Percentiles rank a stretch among this genome's conserved stretches.
phyloP scores from a whole-genome alignment of 2,329 filamentous ascomycete species.

The Penicillium italicum region DNA sequence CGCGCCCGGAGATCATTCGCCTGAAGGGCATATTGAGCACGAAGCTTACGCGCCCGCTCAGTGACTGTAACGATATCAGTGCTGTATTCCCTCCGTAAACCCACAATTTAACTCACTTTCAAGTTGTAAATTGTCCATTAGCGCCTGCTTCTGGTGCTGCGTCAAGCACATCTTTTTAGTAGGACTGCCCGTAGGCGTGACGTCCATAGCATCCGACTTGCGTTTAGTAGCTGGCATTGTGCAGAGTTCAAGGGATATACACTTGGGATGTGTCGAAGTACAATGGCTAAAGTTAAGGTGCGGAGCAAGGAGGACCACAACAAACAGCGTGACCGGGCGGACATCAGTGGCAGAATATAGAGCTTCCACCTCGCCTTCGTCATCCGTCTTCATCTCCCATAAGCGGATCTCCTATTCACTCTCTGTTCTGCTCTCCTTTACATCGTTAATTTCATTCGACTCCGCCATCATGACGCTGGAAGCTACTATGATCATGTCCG shows the following conservation, averaged over 20 bases:
- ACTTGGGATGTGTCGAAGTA: slow-evolving; percentile 1
- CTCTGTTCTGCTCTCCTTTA: slow-evolving; percentile 9
- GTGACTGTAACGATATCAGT: slow-evolving; percentile 58
- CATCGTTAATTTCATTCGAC: slow-evolving; percentile 12
- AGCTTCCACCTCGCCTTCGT: slow-evolving; percentile 29
- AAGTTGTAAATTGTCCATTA: slow-evolving; percentile 85
- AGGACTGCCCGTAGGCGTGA: slow-evolving; percentile 53
- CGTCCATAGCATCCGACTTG: slow-evolving; percentile 35
- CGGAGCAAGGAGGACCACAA: slow-evolving; percentile 21
- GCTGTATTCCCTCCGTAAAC: not conserved
- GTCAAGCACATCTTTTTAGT: slow-evolving; percentile 62
- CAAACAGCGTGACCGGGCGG: slow-evolving; percentile 24
- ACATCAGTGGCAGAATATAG: slow-evolving; percentile 19
- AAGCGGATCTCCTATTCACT: slow-evolving; percentile 9
- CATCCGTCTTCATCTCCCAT: slow-evolving; percentile 22
- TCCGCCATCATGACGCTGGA: slow-evolving; percentile 86
- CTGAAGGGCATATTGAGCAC: slow-evolving; percentile 84
- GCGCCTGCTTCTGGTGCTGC: slow-evolving; percentile 72
- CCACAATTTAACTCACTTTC: slow-evolving; percentile 63
- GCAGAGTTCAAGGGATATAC: not conserved
- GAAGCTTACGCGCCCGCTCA: slow-evolving; percentile 78
- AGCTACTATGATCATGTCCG: slow-evolving; percentile 91
- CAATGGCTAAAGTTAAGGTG: slow-evolving; percentile 16
- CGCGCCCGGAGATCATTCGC: slow-evolving; percentile 79
- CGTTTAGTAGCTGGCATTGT: slow-evolving; percentile 43